Evolutionary conservation across 2,329 filamentous ascomycete species (phyloP).

Genomic region (Penicillium sp.): DNA sequence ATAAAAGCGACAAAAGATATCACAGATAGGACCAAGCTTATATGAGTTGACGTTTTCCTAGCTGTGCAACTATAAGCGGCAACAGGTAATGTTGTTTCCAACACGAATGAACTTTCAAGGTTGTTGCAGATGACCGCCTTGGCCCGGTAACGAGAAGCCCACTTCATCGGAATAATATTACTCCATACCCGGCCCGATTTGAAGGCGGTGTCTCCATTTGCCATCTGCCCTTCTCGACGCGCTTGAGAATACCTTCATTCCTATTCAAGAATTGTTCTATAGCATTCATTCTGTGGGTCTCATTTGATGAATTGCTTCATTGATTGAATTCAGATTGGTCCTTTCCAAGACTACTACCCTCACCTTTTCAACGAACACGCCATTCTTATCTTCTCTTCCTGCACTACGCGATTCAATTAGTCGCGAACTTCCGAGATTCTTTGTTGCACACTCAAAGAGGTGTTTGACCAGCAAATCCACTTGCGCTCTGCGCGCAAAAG

Average conservation of each 20-base stretch:
- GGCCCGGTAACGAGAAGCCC: constrained; percentile 41
- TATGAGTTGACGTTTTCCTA: background rate
- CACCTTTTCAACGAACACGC: background rate
- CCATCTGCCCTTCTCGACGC: constrained; percentile 20
- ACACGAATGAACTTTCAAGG: constrained; percentile 9
- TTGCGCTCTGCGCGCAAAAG: constrained; percentile 29
- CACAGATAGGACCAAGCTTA: background rate
- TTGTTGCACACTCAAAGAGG: constrained; percentile 11
- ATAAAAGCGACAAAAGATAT: background rate
- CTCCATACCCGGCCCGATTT: constrained; percentile 17
- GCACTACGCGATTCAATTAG: constrained; percentile 6
- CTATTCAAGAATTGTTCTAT: constrained; percentile 14
- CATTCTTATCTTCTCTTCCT: background rate
- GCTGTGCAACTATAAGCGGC: constrained; percentile 8
- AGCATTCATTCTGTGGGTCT: constrained; percentile 5
- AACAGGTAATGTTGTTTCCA: constrained; percentile 1
- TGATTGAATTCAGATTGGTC: background rate
- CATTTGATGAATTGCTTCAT: background rate
- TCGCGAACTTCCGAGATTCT: constrained; percentile 10
- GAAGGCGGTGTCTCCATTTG: constrained; percentile 6
- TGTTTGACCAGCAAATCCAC: constrained; percentile 5
- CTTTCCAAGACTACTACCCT: background rate
- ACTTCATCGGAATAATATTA: constrained; percentile 32
- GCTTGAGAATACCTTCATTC: constrained; percentile 26
- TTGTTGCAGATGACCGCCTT: constrained; percentile 25